A percentile compares a stretch with the other conserved stretches of the same genome.
phyloP scores from a whole-genome alignment of 73 alveolate genomes.

The Stentor roeselii region DNA sequence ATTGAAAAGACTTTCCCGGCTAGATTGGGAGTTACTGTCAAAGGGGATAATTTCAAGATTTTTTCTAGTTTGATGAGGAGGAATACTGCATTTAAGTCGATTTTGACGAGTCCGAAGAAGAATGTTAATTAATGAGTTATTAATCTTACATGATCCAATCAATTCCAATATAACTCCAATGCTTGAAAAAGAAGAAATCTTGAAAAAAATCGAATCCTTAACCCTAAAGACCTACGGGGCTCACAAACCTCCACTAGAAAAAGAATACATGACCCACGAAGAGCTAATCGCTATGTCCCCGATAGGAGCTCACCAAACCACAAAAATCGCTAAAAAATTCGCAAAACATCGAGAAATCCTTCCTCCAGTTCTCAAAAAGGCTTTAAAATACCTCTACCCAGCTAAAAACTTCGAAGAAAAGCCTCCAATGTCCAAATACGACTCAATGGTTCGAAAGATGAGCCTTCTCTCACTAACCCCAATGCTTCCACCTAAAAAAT shows the following conservation, averaged over 20 bases:
- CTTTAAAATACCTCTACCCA: neutral
- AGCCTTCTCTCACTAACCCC: neutral
- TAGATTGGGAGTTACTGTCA: too few relatives aligned
- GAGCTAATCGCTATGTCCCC: slow-evolving; percentile 24
- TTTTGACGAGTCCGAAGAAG: too few relatives aligned
- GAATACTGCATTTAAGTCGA: too few relatives aligned
- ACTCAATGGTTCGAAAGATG: slow-evolving; percentile 3
- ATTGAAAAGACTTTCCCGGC: too few relatives aligned
- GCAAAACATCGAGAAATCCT: neutral
- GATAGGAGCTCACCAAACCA: neutral
- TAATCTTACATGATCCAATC: too few relatives aligned
- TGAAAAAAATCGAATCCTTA: neutral
- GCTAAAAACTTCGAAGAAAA: neutral
- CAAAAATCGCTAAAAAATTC: neutral
- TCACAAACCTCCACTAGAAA: neutral
- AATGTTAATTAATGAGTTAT: too few relatives aligned
- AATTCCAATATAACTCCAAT: too few relatives aligned
- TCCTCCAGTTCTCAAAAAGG: neutral
- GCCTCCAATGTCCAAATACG: slow-evolving; percentile 24
- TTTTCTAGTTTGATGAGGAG: too few relatives aligned
- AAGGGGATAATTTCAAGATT: too few relatives aligned
- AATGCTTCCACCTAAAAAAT: neutral
- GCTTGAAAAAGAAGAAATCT: neutral
- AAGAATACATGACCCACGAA: neutral
- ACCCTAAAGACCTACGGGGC: neutral